Evolutionary conservation across 192 early-diverging fungal genomes (phyloP).

Genomic region (Backusella psychrophila): DNA sequence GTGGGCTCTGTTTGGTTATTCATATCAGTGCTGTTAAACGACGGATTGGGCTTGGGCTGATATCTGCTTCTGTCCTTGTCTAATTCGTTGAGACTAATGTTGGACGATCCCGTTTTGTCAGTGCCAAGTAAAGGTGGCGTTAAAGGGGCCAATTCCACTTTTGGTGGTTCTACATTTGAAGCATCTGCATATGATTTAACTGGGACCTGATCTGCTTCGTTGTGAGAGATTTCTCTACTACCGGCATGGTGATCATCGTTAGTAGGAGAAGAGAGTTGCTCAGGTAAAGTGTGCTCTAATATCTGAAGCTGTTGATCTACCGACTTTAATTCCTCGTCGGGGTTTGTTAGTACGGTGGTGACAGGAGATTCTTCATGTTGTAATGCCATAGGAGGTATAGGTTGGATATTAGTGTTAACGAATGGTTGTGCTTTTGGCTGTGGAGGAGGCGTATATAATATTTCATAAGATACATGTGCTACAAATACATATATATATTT

Average conservation of each 20-base stretch:
- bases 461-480: not conserved
- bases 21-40: not conserved
- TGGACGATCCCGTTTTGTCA: not conserved
- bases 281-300: not conserved
- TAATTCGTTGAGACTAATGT: not conserved
- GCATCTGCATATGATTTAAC: not conserved
- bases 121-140: not conserved
- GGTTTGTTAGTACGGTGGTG: slow-evolving; percentile 11
- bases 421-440: not conserved
- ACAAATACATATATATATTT: not conserved
- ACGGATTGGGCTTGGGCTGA: not conserved
- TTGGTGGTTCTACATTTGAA: not conserved
- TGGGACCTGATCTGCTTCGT: not conserved
- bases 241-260: not conserved
- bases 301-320: slow-evolving; percentile 10
- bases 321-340: slow-evolving; percentile 21
- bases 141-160: not conserved
- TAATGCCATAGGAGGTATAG: not conserved
- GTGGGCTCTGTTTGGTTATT: not conserved
- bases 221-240: not conserved
- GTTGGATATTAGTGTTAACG: not conserved
- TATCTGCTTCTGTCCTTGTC: not conserved
- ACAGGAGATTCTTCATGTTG: not conserved
- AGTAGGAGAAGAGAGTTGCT: not conserved
- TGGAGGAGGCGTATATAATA: not conserved